Evolutionary conservation across 2,329 filamentous ascomycete genomes (phyloP).

Genomic region (Fusarium sp.): DNA sequence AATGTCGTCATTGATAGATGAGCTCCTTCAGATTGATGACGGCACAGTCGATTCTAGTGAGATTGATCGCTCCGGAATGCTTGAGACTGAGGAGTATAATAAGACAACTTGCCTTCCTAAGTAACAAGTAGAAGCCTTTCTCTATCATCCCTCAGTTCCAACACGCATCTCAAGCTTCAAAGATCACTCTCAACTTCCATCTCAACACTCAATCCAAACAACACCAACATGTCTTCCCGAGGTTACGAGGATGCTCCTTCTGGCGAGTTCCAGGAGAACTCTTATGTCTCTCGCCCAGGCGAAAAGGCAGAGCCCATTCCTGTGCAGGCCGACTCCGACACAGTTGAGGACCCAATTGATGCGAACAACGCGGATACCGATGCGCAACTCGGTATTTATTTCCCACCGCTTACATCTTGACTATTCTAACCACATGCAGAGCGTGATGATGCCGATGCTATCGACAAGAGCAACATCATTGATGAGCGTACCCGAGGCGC

Average conservation of each 20-base stretch:
- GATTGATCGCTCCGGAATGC: neutral
- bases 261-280: conserved; percentile 28
- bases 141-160: neutral
- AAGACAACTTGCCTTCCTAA: conserved; percentile 5
- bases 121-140: accelerated
- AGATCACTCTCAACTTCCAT: neutral
- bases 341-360: conserved; percentile 30
- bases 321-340: conserved; percentile 35
- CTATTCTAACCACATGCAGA: conserved; percentile 11
- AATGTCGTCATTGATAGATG: conserved; percentile 43
- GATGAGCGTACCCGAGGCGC: conserved; percentile 35
- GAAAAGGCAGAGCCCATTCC: conserved; percentile 35
- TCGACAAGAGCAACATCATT: conserved; percentile 35
- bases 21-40: conserved; percentile 21
- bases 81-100: conserved; percentile 20
- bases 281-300: conserved; percentile 33
- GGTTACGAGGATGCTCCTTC: conserved; percentile 20
- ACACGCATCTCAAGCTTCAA: neutral
- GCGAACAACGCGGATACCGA: conserved; percentile 28
- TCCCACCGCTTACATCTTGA: accelerated
- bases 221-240: conserved; percentile 31
- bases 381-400: conserved; percentile 30
- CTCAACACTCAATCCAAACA: neutral
- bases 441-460: conserved; percentile 33
- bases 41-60: neutral